Base-by-base conservation (phyloP, 2,329 filamentous ascomycete genomes). In the Aotearoamyces nothofagi region DNA sequence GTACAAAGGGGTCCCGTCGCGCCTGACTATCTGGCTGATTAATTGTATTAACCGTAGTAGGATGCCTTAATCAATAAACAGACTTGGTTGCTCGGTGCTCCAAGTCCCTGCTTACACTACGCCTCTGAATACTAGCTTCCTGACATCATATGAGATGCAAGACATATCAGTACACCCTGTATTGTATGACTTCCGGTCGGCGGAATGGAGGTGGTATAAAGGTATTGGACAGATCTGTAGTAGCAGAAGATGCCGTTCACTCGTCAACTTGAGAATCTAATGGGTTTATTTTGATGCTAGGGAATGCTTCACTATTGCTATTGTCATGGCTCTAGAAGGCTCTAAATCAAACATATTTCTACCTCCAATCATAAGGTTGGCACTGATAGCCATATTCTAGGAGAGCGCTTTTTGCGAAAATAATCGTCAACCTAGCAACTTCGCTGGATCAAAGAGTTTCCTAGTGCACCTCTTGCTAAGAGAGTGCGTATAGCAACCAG, bases 221-320 rank as follows among this genome's bases (percentile, higher is more conserved):
- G 19, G n/a, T 20, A 20, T n/a, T 20, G 7, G 19, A 8, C 8
- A 20, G 19, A 20, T 20, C 19, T 20, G 19, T 7, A 7, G 19
- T 20, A 20, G 19, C 19, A 20, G 19, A 20, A 20, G 19, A 20
- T 20, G n/a, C n/a, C n/a, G n/a, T n/a, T n/a, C n/a, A n/a, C n/a
- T n/a, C n/a, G n/a, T n/a, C n/a, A n/a, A n/a, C n/a, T n/a, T n/a
- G n/a, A n/a, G n/a, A n/a, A 20, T 7, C n/a, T n/a, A n/a, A 20
- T 20, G 19, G n/a, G n/a, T 20, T 20, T 20, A 20, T 20, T n/a
- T 20, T n/a, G n/a, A n/a, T n/a, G n/a, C n/a, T n/a, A n/a, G n/a
- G n/a, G n/a, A n/a, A n/a, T n/a, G n/a, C n/a, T n/a, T n/a, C n/a
- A n/a, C n/a, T n/a, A n/a, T n/a, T n/a, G n/a, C 19, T 20, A n/a